Base-by-base conservation (phyloP, 495 filamentous ascomycete species). In the Geoglossum glabrum region DNA sequence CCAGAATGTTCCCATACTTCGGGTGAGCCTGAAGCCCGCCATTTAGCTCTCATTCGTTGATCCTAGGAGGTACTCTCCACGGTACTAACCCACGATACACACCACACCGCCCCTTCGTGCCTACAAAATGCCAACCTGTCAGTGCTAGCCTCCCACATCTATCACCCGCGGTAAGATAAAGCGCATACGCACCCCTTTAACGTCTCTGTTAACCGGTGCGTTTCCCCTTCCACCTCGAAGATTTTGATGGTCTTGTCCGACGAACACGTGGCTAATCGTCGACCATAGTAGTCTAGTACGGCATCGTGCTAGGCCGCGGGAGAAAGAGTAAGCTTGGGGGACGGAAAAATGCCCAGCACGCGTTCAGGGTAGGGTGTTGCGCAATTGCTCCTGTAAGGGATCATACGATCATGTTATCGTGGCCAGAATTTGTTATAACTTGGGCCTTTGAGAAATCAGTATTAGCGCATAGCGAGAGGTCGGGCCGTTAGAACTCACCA, bases 341-440 rank as follows among this genome's bases (percentile, higher is more conserved):
- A 8, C 19, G 17, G 36, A 17, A 15, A 51, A 54, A 62, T 49
- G 57, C 49, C 34, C 47, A 28, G 26, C 27, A 28, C 13, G n/a
- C 17, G 26, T 50, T 46, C 10, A 54, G 23, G n/a, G 23, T 19
- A 36, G 21, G 17, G 56, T 2, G 9, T 13, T 38, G 38, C 25
- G 13, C 36, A 49, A 30, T 40, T 50, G 30, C n/a, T 50, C 34
- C 51, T 19, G 23, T 26, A 25, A 59, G 57, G 57, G 28, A 63
- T 81, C 87, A 67, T 87, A 97, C 90, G 76, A 98, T 96, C 90
- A 98, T 97, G 69, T 95, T 90, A 83, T 97, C 93, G 72, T 98
- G 92, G 67, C 86, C 84, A 60, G 86, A 86, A 70, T 90, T 90
- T 43, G 87, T 81, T 67, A 90, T 89, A 62, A 88, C 80, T 77